Evolutionary conservation across 805 yeast genomes (phyloP), one percentile per base, ranked within the genome.

Genomic region (Limtongia smithiae): DNA sequence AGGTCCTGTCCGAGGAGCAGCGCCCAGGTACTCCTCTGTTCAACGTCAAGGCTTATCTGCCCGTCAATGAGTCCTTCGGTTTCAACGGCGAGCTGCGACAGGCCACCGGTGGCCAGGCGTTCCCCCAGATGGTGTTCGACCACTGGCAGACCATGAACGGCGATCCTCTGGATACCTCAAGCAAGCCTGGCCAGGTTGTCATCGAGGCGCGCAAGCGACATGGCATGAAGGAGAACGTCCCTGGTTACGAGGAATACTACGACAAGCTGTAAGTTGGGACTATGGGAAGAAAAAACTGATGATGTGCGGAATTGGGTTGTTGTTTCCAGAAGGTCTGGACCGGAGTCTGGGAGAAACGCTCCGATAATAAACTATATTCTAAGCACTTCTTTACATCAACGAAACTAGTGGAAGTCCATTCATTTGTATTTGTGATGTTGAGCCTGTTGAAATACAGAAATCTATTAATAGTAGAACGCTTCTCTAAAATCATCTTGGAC

Each of bases 81-180:
- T 91, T 91, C 96, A 85, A 96, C 68, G 93, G 94, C 81, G 96
- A 90, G 71, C 85, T 91, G 72, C 88, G 98, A 83, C 97, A 91
- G 80, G 96, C 97, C 72, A 91, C 98, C 71, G 97, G 96, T 86
- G 98, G 98, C 77, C 98, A 91, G 83, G 98, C 98, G 76, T 91
- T 91, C 98, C 98, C 98, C 79, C 97, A 91, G 81, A 82, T 93
- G 95, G 94, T 93, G 76, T 93, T 91, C 78, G 97, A 93, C 77
- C 98, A 91, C 77, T 91, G 97, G 97, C 79, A 88, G 63, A 75
- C 87, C 68, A 78, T 93, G 80, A 70, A 71, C 65, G 95, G 96
- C 76, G 93, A 89, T 76, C 95, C 95, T 72, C 77, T 85, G 64
- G 97, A 91, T 77, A 83, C 90, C 71, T 64, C 83, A 68, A 64